These are phyloP conservation scores for Ceratobasidium sp. DNA, from an alignment of 1,284 basidiomycete genomes.

Conservation along the genomic window DNA sequence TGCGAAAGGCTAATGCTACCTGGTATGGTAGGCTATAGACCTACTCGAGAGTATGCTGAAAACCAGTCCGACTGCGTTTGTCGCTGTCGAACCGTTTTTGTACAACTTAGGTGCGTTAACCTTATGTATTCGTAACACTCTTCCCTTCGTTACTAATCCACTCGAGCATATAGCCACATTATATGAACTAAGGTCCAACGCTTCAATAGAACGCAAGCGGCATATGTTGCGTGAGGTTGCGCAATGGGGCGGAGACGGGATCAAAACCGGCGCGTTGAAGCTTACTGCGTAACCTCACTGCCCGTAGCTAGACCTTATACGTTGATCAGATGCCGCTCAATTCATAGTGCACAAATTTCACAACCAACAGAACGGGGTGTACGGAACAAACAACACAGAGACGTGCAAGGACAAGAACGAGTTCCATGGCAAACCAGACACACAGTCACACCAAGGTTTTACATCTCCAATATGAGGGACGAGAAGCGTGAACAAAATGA, in stretches of 20 bases:
- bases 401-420: too few species aligned
- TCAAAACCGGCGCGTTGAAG: conserved; percentile 80
- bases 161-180: conserved; percentile 67
- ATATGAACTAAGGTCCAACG: conserved; percentile 77
- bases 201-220: conserved; percentile 75
- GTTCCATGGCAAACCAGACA: too few species aligned
- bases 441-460: too few species aligned
- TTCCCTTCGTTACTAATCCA: conserved; percentile 35
- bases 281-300: conserved; percentile 65
- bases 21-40: conserved; percentile 71
- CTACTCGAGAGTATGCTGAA: conserved; percentile 70
- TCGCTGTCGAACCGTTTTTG: conserved; percentile 78
- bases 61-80: conserved; percentile 71
- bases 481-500: too few species aligned
- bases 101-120: conserved; percentile 78
- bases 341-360: too few species aligned
- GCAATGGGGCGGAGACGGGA: conserved; percentile 82
- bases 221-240: conserved; percentile 76
- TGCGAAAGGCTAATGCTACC: too few species aligned
- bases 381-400: too few species aligned
- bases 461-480: too few species aligned
- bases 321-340: too few species aligned
- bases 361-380: too few species aligned
- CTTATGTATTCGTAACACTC: neutral
- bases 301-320: too few species aligned